Evolutionary conservation across 495 filamentous ascomycete species (phyloP).

Genomic region (Penicillium bialowiezense): DNA sequence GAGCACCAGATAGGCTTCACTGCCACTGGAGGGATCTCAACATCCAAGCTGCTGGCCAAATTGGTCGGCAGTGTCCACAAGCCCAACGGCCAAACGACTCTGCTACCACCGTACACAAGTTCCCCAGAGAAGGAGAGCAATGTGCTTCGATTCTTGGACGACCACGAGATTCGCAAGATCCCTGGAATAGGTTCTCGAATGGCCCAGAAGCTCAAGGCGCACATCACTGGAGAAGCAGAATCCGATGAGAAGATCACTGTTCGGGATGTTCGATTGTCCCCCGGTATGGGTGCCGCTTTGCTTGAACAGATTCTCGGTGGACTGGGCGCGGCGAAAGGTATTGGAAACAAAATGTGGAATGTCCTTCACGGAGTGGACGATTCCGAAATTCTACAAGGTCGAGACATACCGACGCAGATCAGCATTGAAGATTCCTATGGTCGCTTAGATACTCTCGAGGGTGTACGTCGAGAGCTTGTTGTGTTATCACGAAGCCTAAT

Average conservation of each 20-base stretch:
- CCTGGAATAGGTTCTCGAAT: conserved; percentile 82
- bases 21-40: conserved; percentile 81
- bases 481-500: conserved; percentile 67
- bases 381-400: conserved; percentile 65
- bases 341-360: conserved; percentile 68
- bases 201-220: conserved; percentile 64
- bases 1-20: conserved; percentile 82
- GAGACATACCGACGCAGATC: conserved; percentile 79
- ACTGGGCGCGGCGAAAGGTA: conserved; percentile 63
- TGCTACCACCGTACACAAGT: conserved; percentile 60
- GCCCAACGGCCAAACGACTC: conserved; percentile 79
- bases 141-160: conserved; percentile 67
- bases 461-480: conserved; percentile 62
- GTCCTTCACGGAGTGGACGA: conserved; percentile 70
- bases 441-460: conserved; percentile 57
- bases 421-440: conserved; percentile 91
- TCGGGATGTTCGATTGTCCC: conserved; percentile 57
- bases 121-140: conserved; percentile 38
- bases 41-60: conserved; percentile 80
- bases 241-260: conserved; percentile 60
- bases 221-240: conserved; percentile 49
- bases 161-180: conserved; percentile 73
- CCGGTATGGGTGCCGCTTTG: conserved; percentile 55
- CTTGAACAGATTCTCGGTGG: conserved; percentile 66
- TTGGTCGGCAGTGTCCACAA: conserved; percentile 82